Evolutionary conservation across 306 rosid genomes (phyloP).

Genomic region (Betula pendula): DNA sequence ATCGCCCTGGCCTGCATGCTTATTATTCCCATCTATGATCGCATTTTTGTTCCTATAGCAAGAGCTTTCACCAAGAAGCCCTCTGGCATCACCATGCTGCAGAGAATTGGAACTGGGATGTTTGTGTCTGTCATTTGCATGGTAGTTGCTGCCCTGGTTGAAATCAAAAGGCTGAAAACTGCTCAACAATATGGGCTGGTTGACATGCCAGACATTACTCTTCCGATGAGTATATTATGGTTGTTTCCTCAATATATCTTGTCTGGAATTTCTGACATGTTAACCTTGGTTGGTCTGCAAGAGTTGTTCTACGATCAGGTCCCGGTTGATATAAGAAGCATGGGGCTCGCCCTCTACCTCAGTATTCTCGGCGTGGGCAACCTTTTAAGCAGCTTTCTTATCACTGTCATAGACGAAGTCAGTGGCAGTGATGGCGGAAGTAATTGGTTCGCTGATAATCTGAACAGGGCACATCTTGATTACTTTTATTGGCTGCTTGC

Average conservation of each 20-base stretch:
- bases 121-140: constrained; percentile 38
- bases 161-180: constrained; percentile 54
- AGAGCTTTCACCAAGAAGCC: constrained; percentile 50
- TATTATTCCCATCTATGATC: constrained; percentile 50
- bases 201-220: constrained; percentile 46
- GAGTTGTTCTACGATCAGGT: constrained; percentile 78
- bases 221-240: constrained; percentile 82
- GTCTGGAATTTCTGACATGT: constrained; percentile 52
- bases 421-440: constrained; percentile 32
- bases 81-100: constrained; percentile 70
- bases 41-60: constrained; percentile 45
- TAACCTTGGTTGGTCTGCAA: constrained; percentile 69
- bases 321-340: constrained; percentile 57
- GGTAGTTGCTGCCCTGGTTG: constrained; percentile 56
- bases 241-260: constrained; percentile 65
- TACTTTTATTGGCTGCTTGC: constrained; percentile 68
- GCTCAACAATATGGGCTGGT: constrained; percentile 54
- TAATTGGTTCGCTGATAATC: constrained; percentile 62
- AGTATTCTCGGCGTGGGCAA: constrained; percentile 63
- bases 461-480: constrained; percentile 69
- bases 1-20: constrained; percentile 28
- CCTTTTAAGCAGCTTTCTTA: constrained; percentile 58
- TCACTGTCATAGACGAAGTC: constrained; percentile 37
- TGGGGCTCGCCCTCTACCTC: constrained; percentile 59
- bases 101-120: constrained; percentile 69